Evolutionary conservation across 1,284 basidiomycete genomes (phyloP), one percentile per base, ranked within the genome.

Genomic region (Tranzscheliella williamsii): DNA sequence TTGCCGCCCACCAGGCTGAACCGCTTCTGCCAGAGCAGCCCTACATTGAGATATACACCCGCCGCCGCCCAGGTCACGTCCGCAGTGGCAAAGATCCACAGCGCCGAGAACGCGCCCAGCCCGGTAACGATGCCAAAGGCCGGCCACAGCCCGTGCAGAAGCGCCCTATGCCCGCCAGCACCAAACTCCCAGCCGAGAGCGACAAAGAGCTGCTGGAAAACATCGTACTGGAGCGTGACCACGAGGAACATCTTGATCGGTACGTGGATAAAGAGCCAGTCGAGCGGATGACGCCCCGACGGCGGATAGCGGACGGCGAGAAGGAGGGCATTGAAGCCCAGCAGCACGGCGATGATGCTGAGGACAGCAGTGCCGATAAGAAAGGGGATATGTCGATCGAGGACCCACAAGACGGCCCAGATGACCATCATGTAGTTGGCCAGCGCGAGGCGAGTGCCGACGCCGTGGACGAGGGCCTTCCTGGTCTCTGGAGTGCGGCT

Each of bases 331-430:
- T 70, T 73, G 44, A 67, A 51, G 26, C 73, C 47, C 2, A 73
- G 52, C 15, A 75, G 27, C 8, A 72, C 16, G 3, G 61, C 60
- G 24, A 65, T 65, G 30, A 68, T 38, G 6, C 52, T 57, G 2
- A 77, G 48, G 8, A 58, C 34, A 11, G 41, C 60, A 18, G 57
- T 57, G n/a, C 67, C 73, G 13, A 66, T 41, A 24, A 67, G 47
- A 22, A 67, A 67, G 5, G 70, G 53, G 15, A 38, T 29, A 4
- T 43, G 58, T 5, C 63, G 72, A 43, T 75, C 64, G 23, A 77
- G 24, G 65, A 90, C 87, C 84, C 87, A 92, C 58, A 86, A 81
- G 31, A 92, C 83, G 0, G 88, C 87, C 89, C 90, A 93, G 3
- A 84, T 78, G 0, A 87, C 89, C 84, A 90, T 87, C 6, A 88